A percentile compares a stretch with the other conserved stretches of the same genome.
These are phyloP conservation scores for Verbena officinalis DNA, from an alignment of 257 asterid genomes.

Conservation along the genomic window DNA sequence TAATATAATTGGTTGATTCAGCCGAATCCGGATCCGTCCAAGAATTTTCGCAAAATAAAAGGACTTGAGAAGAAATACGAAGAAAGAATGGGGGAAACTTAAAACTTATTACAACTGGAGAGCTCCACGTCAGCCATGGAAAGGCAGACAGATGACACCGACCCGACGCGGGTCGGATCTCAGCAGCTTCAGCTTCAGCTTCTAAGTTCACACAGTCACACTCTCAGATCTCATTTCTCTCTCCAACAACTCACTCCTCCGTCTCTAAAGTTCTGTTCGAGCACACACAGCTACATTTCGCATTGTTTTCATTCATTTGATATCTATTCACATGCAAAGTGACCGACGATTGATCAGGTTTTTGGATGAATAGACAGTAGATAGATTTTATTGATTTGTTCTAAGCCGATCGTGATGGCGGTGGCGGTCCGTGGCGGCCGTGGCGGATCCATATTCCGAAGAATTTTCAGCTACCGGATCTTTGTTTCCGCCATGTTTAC, in stretches of 20 bases:
- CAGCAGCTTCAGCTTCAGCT: background rate
- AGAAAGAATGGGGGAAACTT: background rate
- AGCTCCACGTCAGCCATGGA: background rate
- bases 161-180: constrained; percentile 26
- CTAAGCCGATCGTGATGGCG: constrained; percentile 42
- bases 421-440: constrained; percentile 65
- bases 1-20: too few relatives aligned
- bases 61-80: background rate
- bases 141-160: background rate
- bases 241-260: constrained; percentile 11
- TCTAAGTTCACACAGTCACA: constrained; percentile 3
- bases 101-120: background rate
- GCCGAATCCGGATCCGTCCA: too few relatives aligned
- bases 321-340: background rate
- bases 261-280: background rate
- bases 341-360: background rate
- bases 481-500: constrained; percentile 68
- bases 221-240: constrained; percentile 17
- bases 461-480: constrained; percentile 66
- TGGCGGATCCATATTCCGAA: constrained; percentile 58
- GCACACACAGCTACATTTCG: background rate
- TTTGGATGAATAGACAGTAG: background rate
- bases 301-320: background rate
- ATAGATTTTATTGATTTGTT: background rate
- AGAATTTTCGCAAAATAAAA: too few relatives aligned